These are phyloP conservation scores for Mortierella antarctica DNA, from an alignment of 192 early-diverging fungal genomes.

Conservation along the genomic window DNA sequence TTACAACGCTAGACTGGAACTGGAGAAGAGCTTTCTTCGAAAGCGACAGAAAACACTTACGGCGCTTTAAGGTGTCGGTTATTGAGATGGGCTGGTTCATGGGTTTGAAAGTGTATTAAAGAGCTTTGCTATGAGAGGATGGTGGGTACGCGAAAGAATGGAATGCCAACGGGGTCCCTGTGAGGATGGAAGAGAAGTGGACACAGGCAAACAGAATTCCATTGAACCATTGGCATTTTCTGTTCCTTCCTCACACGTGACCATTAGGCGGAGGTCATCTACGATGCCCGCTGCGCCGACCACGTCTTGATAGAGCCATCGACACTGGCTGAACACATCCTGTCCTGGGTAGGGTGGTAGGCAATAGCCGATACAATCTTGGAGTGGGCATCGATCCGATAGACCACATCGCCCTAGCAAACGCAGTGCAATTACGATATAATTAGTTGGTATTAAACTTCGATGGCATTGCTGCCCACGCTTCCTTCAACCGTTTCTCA, in stretches of 20 bases:
- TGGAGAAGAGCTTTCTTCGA: background rate
- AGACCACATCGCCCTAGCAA: constrained; percentile 58
- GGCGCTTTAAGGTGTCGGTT: constrained; percentile 50
- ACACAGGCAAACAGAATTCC: background rate
- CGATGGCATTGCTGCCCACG: background rate
- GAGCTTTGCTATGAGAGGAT: background rate
- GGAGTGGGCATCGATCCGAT: constrained; percentile 63
- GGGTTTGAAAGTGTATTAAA: background rate
- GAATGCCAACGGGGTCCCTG: background rate
- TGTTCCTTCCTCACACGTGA: background rate
- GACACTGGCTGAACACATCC: constrained; percentile 72
- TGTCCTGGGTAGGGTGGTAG: constrained; percentile 72
- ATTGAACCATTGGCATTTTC: background rate
- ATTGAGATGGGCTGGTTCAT: constrained; percentile 54
- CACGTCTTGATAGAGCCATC: constrained; percentile 78
- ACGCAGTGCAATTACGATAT: constrained; percentile 1
- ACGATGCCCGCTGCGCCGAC: constrained; percentile 45
- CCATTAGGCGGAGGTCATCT: no score
- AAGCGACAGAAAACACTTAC: constrained; percentile 27
- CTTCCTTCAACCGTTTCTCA: constrained; percentile 7
- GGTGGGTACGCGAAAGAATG: background rate
- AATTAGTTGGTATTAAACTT: constrained; percentile 3
- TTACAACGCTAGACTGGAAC: background rate
- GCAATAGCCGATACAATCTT: constrained; percentile 72
- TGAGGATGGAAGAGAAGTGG: background rate